Evolutionary conservation across 1,139 yeast species (phyloP).

Genomic region (Yamadazyma triangularis): DNA sequence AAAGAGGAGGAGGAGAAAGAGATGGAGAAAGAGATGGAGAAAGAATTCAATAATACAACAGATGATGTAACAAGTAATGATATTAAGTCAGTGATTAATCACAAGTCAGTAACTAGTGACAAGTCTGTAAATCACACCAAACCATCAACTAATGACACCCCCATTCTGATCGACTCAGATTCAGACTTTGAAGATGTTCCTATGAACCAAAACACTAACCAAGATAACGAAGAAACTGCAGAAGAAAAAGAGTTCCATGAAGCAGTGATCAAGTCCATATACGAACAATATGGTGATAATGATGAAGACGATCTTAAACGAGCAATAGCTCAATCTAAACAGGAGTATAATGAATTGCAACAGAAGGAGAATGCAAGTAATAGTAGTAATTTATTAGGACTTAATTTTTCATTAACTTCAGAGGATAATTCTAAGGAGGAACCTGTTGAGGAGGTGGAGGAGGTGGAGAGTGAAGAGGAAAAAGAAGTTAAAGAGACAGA

Average conservation of each 20-base stretch:
- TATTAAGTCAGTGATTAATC: too few species aligned
- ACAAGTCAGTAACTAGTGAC: too few species aligned
- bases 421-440: background rate
- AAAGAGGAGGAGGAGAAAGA: conserved; percentile 1
- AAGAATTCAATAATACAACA: too few species aligned
- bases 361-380: conserved; percentile 9
- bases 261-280: conserved; percentile 36
- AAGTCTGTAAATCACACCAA: too few species aligned
- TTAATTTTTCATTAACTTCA: background rate
- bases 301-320: conserved; percentile 15
- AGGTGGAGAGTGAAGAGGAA: conserved; percentile 5
- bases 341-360: conserved; percentile 2
- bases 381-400: conserved; percentile 10
- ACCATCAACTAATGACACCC: too few species aligned
- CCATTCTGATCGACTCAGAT: conserved; percentile 1
- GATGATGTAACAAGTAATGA: too few species aligned
- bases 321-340: background rate
- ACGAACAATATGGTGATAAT: conserved; percentile 22
- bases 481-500: conserved; percentile 7
- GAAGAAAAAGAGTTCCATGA: conserved; percentile 28
- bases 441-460: background rate
- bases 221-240: conserved; percentile 18
- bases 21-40: background rate
- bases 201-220: conserved; percentile 11
- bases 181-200: conserved; percentile 9